A percentile compares a stretch with the other conserved stretches of the same genome.
Evolutionary conservation across 768 basidiomycete genomes (phyloP).

Genomic region (Boletus tylopilopsis): DNA sequence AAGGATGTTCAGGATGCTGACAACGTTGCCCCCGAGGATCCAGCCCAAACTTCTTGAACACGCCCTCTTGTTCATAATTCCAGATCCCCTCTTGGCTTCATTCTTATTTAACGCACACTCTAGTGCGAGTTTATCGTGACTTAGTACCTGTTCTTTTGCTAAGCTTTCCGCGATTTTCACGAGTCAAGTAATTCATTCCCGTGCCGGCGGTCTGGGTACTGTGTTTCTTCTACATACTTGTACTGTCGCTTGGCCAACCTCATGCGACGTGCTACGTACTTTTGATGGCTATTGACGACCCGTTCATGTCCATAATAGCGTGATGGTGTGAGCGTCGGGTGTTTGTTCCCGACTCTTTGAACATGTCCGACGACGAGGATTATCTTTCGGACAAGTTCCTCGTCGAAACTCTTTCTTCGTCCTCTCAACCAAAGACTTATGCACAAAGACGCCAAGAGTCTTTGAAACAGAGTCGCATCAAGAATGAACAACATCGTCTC

Average conservation of each 20-base stretch:
- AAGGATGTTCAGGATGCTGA: constrained; percentile 55
- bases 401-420: constrained; percentile 32
- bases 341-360: constrained; percentile 19
- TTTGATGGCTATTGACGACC: constrained; percentile 29
- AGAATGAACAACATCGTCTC: constrained; percentile 62
- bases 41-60: constrained; percentile 27
- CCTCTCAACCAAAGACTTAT: constrained; percentile 57
- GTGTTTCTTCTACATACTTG: constrained; percentile 33
- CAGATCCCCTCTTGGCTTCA: constrained; percentile 26
- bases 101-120: constrained; percentile 25
- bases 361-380: constrained; percentile 76
- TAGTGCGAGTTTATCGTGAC: constrained; percentile 26
- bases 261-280: constrained; percentile 26
- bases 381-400: constrained; percentile 90
- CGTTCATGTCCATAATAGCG: constrained; percentile 12
- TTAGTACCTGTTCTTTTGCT: constrained; percentile 33
- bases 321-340: constrained; percentile 7
- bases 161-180: constrained; percentile 37
- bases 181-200: constrained; percentile 28
- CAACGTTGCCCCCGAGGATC: constrained; percentile 30
- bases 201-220: constrained; percentile 45
- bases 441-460: constrained; percentile 67
- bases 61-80: constrained; percentile 10
- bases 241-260: constrained; percentile 31
- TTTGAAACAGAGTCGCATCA: constrained; percentile 49